Evolutionary conservation across 2,329 filamentous ascomycete species (phyloP).

Genomic region (Cytospora schulzeri): DNA sequence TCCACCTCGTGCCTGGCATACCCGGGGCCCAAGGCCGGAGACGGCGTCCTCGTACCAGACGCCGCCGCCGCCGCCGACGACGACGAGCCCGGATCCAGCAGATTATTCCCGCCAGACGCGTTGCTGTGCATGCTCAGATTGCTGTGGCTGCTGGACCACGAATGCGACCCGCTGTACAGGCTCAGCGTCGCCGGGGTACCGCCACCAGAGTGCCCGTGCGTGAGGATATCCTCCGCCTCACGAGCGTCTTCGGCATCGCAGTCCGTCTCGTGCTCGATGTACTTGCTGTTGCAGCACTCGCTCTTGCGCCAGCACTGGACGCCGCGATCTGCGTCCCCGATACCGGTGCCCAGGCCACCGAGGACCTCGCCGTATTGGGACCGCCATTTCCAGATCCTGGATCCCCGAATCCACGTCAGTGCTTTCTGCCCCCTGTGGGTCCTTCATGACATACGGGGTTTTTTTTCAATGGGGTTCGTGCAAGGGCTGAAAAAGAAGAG

Average conservation of each 20-base stretch:
- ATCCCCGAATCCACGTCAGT: conserved; percentile 18
- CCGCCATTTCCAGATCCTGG: conserved; percentile 84
- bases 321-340: conserved; percentile 84
- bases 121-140: conserved; percentile 27
- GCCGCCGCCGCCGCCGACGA: conserved; percentile 27
- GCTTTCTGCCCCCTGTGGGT: conserved; percentile 2
- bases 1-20: conserved; percentile 89
- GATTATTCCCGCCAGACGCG: conserved; percentile 32
- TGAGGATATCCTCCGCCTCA: conserved; percentile 41
- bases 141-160: conserved; percentile 27
- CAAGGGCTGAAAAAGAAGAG: neutral
- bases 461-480: neutral
- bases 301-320: conserved; percentile 82
- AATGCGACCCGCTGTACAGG: conserved; percentile 28
- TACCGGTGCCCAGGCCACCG: conserved; percentile 79
- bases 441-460: neutral
- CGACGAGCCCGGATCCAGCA: conserved; percentile 30
- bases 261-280: conserved; percentile 82
- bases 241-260: conserved; percentile 77
- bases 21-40: conserved; percentile 63
- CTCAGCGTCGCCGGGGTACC: conserved; percentile 18
- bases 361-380: conserved; percentile 81
- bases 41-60: conserved; percentile 45
- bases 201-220: conserved; percentile 20
- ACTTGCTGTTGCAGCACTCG: conserved; percentile 74